phyloP scores from a whole-genome alignment of 495 filamentous ascomycete species.

The Penicillium waksmanii region DNA sequence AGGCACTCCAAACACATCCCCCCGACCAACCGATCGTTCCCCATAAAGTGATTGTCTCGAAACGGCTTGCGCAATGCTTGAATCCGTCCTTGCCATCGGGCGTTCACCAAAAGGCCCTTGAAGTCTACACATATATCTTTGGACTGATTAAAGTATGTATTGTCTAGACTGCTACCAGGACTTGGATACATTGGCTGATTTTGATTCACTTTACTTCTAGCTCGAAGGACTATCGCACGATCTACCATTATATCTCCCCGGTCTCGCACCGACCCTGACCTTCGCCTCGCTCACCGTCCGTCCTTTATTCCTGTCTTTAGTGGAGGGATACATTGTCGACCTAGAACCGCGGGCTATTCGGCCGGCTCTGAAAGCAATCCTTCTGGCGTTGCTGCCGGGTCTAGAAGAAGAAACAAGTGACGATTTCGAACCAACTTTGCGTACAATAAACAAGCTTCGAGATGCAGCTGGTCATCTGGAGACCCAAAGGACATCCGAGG shows the following conservation, averaged over 20 bases:
- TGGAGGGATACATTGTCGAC: constrained; percentile 78
- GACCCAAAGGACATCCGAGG: constrained; percentile 46
- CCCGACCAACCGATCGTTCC: constrained; percentile 72
- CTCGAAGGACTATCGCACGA: constrained; percentile 77
- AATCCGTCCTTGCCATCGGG: constrained; percentile 92
- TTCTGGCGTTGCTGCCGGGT: constrained; percentile 84
- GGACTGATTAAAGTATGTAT: constrained; percentile 39
- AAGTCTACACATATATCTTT: constrained; percentile 92
- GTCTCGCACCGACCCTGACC: constrained; percentile 82
- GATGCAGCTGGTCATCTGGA: constrained; percentile 60
- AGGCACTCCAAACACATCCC: constrained; percentile 90
- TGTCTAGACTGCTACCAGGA: not conserved
- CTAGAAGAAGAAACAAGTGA: constrained; percentile 95
- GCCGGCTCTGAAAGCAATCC: constrained; percentile 85
- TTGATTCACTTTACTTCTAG: constrained; percentile 25
- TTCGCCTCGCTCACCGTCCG: constrained; percentile 92
- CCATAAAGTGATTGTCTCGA: constrained; percentile 81
- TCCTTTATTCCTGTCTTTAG: constrained; percentile 77
- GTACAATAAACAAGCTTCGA: constrained; percentile 77
- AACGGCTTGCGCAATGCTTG: constrained; percentile 91
- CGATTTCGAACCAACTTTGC: constrained; percentile 88
- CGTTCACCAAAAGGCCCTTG: constrained; percentile 97
- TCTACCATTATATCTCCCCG: constrained; percentile 84
- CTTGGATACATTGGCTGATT: not conserved
- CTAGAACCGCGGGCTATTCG: constrained; percentile 71